Base-by-base conservation (phyloP, 2,329 filamentous ascomycete species). In the Pyrenophora tritici-repentis region DNA sequence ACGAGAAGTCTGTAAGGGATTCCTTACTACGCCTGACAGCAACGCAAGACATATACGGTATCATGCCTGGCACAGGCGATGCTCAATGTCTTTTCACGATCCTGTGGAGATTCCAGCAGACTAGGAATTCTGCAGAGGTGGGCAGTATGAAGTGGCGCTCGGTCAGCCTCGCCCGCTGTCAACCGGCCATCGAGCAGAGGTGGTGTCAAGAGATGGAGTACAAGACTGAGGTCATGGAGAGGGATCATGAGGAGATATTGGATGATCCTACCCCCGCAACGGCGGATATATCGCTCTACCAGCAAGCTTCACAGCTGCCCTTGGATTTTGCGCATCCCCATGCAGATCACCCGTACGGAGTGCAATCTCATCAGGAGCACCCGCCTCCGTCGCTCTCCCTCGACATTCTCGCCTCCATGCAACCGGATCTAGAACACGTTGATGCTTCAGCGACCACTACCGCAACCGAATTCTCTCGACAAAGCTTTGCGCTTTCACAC, bases 21-120 rank as follows among this genome's bases (percentile, higher is more conserved):
- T 62, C 63, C 3, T 56, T 79, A 9, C 61, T 67, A 26, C 58
- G 67, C 3, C 67, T 79, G 35, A 76, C 70, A 1, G 77, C 75
- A 3, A 67, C 72, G 3, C 76, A 79, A 48, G 76, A 79, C 41
- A 64, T 79, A 22, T 73, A 72, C 29, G 72, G 74, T 10, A 58
- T 66, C 7, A 55, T 64, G 4, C 64, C 66, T 4, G 58, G 62
- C 17, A 62, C 60, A 1, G 56, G 64, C 9, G 55, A 63, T 17
- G 45, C 55, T 6, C 58, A 66, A 24, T 64, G 70, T 12, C 51
- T 75, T 2, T 56, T 74, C 14, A 70, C 71, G 0, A 66, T 76
- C n/a, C 65, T 72, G 3, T 75, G 73, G 72, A 66, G 71, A 1
- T 75, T 76, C 56, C 58, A 59, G 10, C 71, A 73, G 34, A 68